phyloP scores from a whole-genome alignment of 225 moss, liverwort and hornwort species.

The Pseudoscleropodium purum region DNA sequence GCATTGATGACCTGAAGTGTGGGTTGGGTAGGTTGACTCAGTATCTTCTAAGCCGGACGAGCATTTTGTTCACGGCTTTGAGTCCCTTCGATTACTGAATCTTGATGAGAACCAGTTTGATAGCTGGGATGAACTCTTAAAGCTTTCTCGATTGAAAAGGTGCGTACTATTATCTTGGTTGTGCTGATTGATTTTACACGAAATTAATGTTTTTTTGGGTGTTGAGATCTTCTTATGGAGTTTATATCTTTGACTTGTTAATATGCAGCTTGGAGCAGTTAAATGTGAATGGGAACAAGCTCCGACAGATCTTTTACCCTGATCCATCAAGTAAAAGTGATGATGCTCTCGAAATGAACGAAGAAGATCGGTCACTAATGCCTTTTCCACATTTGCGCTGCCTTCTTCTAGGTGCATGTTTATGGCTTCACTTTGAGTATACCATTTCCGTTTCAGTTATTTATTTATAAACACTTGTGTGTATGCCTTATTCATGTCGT shows the following conservation, averaged over 20 bases:
- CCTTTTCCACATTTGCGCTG: slow-evolving; percentile 54
- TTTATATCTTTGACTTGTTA: not conserved
- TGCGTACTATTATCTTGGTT: not conserved
- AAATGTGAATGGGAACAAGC: slow-evolving; percentile 73
- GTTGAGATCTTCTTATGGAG: not conserved
- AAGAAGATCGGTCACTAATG: not conserved
- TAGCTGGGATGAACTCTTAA: slow-evolving; percentile 72
- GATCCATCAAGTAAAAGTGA: not conserved
- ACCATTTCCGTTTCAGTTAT: not conserved
- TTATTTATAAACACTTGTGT: not conserved
- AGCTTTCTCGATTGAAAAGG: slow-evolving; percentile 80
- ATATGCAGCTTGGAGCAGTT: slow-evolving; percentile 80
- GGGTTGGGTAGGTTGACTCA: slow-evolving; percentile 30
- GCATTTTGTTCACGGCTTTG: slow-evolving; percentile 62
- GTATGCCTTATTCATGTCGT: not conserved
- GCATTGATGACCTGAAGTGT: slow-evolving; percentile 2
- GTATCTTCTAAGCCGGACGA: not conserved
- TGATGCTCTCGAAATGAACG: not conserved
- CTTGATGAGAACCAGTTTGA: slow-evolving; percentile 80
- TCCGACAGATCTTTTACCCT: slow-evolving; percentile 50
- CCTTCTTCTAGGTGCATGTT: slow-evolving; percentile 66
- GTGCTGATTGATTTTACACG: not conserved
- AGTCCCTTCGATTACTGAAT: slow-evolving; percentile 70
- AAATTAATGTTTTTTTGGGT: not conserved
- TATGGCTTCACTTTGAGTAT: not conserved